Evolutionary conservation across 2,329 filamentous ascomycete genomes (phyloP).

Genomic region (Trichoderma atroviride): DNA sequence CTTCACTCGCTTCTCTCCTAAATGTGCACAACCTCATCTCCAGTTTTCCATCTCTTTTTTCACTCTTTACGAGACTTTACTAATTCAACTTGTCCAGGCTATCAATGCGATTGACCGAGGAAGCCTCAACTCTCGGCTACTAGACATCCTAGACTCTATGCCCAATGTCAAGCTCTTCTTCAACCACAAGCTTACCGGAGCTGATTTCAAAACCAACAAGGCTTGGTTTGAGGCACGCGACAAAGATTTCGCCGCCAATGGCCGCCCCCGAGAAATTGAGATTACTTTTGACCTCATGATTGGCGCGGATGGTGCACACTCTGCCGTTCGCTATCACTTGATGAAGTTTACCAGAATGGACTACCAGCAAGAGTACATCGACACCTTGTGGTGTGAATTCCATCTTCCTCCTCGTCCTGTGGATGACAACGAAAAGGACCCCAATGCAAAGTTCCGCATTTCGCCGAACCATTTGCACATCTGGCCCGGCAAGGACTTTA

Average conservation of each 20-base stretch:
- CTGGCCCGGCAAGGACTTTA: slow-evolving; percentile 90
- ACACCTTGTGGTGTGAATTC: slow-evolving; percentile 97
- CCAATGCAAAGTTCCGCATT: slow-evolving; percentile 66
- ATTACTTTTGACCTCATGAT: slow-evolving; percentile 90
- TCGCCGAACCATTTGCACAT: slow-evolving; percentile 95
- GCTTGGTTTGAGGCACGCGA: slow-evolving; percentile 80
- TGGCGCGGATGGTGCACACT: slow-evolving; percentile 93
- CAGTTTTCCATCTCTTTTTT: neutral
- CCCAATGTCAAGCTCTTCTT: slow-evolving; percentile 92
- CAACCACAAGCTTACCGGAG: slow-evolving; percentile 88
- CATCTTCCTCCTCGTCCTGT: slow-evolving; percentile 63
- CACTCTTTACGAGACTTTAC: neutral
- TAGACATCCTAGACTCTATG: slow-evolving; percentile 80
- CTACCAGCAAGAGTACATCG: slow-evolving; percentile 93
- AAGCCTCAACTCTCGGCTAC: slow-evolving; percentile 77
- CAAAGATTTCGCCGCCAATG: slow-evolving; percentile 39
- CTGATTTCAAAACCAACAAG: slow-evolving; percentile 75
- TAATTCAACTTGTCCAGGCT: slow-evolving; percentile 52
- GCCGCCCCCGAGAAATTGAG: slow-evolving; percentile 71
- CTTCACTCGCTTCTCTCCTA: neutral
- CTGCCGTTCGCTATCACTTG: slow-evolving; percentile 84
- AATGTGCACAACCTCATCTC: neutral
- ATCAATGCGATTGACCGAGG: slow-evolving; percentile 87
- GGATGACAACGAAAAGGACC: slow-evolving; percentile 33
- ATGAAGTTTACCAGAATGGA: slow-evolving; percentile 95